Percentiles rank a stretch among this genome's conserved stretches.
These are phyloP conservation scores for Russula dissimulans DNA, from an alignment of 768 basidiomycete genomes.

Conservation along the genomic window DNA sequence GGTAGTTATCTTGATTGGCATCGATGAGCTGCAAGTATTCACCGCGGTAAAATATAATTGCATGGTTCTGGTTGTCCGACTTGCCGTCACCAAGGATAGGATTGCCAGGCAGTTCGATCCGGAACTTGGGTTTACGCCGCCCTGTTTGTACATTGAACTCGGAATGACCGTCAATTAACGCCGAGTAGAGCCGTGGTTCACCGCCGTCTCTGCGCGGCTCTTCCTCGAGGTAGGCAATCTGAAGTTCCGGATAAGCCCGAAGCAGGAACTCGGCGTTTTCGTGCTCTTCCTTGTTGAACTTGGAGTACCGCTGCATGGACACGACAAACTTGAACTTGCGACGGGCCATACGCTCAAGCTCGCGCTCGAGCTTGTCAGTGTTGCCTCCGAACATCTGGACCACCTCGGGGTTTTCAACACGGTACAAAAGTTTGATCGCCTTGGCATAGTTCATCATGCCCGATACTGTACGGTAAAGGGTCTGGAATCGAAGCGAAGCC, in stretches of 20 bases:
- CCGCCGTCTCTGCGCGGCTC: conserved; percentile 93
- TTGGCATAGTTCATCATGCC: conserved; percentile 99
- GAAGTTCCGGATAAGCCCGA: conserved; percentile 95
- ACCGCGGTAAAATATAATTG: conserved; percentile 98
- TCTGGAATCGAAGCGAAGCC: conserved; percentile 98
- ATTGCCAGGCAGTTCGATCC: conserved; percentile 96
- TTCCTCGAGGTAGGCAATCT: conserved; percentile 97
- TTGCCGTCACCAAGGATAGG: conserved; percentile 99
- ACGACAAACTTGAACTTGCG: conserved; percentile 99
- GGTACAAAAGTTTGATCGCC: conserved; percentile 98
- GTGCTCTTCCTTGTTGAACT: conserved; percentile 99
- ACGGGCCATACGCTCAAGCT: conserved; percentile 94
- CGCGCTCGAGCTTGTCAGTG: conserved; percentile 92
- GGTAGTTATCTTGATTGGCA: conserved; percentile 99
- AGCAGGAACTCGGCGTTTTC: conserved; percentile 98
- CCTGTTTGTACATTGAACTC: conserved; percentile 89
- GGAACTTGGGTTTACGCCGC: conserved; percentile 89
- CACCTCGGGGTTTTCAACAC: conserved; percentile 98
- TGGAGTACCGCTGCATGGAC: conserved; percentile 98
- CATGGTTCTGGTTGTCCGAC: conserved; percentile 99
- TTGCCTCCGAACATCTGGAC: conserved; percentile 97
- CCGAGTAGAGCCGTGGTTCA: conserved; percentile 90
- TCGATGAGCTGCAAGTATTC: conserved; percentile 99
- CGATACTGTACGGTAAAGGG: conserved; percentile 95
- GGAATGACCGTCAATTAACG: conserved; percentile 95